Conservation (phyloP, 2,329 filamentous ascomycete genomes). For the Aspergillus texensis region DNA sequence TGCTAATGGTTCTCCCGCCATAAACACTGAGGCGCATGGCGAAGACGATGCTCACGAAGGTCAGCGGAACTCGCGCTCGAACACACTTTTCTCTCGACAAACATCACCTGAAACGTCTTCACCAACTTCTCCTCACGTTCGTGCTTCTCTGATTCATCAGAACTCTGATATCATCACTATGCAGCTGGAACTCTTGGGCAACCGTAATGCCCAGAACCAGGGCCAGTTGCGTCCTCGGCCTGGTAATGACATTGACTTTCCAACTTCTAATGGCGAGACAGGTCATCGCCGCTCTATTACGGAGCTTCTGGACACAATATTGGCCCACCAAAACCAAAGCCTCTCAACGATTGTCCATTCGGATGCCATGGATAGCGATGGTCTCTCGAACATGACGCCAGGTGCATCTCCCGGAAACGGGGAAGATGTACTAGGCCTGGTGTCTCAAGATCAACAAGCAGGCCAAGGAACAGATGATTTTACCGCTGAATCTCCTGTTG, state of each 20-base stretch:
- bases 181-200: slow-evolving; percentile 45
- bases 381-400: slow-evolving; percentile 24
- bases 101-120: slow-evolving; percentile 46
- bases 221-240: slow-evolving; percentile 18
- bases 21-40: slow-evolving; percentile 15
- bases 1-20: slow-evolving; percentile 6
- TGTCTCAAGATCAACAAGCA: slow-evolving; percentile 10
- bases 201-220: slow-evolving; percentile 29
- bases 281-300: slow-evolving; percentile 34
- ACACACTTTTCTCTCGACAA: slow-evolving; percentile 44
- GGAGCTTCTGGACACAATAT: slow-evolving; percentile 39
- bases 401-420: slow-evolving; percentile 19
- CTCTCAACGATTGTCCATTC: slow-evolving; percentile 19
- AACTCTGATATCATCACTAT: slow-evolving; percentile 48
- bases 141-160: slow-evolving; percentile 47
- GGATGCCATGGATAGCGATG: slow-evolving; percentile 26
- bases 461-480: slow-evolving; percentile 11
- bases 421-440: slow-evolving; percentile 14
- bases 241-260: slow-evolving; percentile 17
- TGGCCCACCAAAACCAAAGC: slow-evolving; percentile 33
- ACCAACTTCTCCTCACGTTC: slow-evolving; percentile 44
- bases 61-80: slow-evolving; percentile 38
- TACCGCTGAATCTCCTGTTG: slow-evolving; percentile 13
- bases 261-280: slow-evolving; percentile 15
- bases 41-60: slow-evolving; percentile 16